Evolutionary conservation across 2,329 filamentous ascomycete genomes (phyloP), one percentile per base, ranked within the genome.

Genomic region (Xylariaceae sp.): DNA sequence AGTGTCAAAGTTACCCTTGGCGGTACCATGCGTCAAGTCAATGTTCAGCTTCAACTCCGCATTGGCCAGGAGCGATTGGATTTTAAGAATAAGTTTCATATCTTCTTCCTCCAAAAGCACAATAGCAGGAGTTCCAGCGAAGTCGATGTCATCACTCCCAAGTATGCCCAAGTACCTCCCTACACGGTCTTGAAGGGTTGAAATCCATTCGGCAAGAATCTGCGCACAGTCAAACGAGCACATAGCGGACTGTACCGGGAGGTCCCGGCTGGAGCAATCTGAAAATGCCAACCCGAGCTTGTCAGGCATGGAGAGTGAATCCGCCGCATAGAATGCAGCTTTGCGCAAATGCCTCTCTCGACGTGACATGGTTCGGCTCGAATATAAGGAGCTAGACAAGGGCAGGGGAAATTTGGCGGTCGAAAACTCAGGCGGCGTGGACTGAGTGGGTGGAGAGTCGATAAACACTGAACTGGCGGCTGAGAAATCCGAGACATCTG

Each of bases 101-200:
- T 99, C 93, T 70, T 97, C 93, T 15, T 94, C 90, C 69, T 97
- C 92, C 1, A 97, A 80, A 3, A 97, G 82, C 85, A 97, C 91
- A 58, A 96, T 88, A 1, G 88, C 90, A 2, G 92, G 91, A 6
- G 96, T 89, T 66, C 92, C 87, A 0, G 81, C 79, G 55, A 90
- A 81, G 67, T 97, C 91, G 39, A 94, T 84, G 0, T 88, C 82
- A 64, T 96, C 89, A 60, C 88, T 87, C 10, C 93, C 93, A 1
- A 97, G 81, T 4, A 97, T 85, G 3, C 93, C 93, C 4, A 97
- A 74, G 68, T 94, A 96, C 3, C 86, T 86, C 0, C 93, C 93
- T n/a, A 97, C 89, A 7, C 94, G 88, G 70, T 97, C 92, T 73
- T 99, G 94, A 2, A 97, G 84, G 1, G 92, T 94, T 4, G 90